phyloP scores from a whole-genome alignment of 108 stramenopile genomes.

The Cyclotella atomus region DNA sequence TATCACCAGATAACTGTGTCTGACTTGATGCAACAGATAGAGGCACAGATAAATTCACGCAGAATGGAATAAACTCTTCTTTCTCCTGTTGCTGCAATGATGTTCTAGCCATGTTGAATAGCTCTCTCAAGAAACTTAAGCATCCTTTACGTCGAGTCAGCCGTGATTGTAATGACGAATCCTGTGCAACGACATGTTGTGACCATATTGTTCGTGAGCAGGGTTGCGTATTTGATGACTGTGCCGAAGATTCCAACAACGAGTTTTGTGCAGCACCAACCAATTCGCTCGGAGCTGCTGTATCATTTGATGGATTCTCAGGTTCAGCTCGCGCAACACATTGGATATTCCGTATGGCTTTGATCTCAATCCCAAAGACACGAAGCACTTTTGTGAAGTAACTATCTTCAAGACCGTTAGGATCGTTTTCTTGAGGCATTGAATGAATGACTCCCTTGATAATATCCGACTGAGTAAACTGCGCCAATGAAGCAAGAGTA shows the following conservation, averaged over 20 bases:
- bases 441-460: constrained; percentile 75
- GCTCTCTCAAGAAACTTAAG: constrained; percentile 76
- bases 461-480: constrained; percentile 84
- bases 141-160: constrained; percentile 70
- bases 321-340: constrained; percentile 52
- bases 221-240: constrained; percentile 3
- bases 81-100: constrained; percentile 84
- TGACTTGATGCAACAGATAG: background rate
- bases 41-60: constrained; percentile 64
- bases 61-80: constrained; percentile 80
- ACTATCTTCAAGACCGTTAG: constrained; percentile 44
- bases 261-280: too few species aligned
- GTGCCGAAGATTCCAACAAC: too few species aligned
- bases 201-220: constrained; percentile 57
- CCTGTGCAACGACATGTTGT: constrained; percentile 85
- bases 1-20: background rate
- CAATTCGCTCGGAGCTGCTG: too few species aligned
- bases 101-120: constrained; percentile 87
- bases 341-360: constrained; percentile 56
- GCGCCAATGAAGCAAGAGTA: constrained; percentile 76
- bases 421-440: constrained; percentile 9
- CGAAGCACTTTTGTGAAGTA: constrained; percentile 75
- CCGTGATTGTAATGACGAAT: constrained; percentile 73
- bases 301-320: background rate
- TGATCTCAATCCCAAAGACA: constrained; percentile 65